A percentile compares a stretch with the other conserved stretches of the same genome.
These are phyloP conservation scores for Oemleria cerasiformis DNA, from an alignment of 306 rosid genomes.

Conservation along the genomic window DNA sequence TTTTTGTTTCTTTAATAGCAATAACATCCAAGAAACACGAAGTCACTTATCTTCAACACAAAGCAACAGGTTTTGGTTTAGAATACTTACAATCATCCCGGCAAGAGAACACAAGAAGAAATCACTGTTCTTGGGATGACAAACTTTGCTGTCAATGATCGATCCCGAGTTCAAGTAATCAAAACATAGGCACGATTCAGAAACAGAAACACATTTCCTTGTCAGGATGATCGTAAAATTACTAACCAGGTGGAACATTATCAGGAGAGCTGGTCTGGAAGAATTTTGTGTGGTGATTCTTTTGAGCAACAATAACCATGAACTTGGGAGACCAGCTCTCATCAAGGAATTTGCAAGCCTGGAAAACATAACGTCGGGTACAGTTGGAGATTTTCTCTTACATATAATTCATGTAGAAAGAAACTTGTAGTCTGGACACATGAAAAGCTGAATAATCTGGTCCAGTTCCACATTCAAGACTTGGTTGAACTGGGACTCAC, in stretches of 20 bases:
- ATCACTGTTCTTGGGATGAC: constrained; percentile 79
- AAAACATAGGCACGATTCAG: not conserved
- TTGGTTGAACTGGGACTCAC: constrained; percentile 81
- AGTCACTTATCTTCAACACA: not conserved
- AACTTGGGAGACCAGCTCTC: constrained; percentile 80
- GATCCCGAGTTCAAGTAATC: constrained; percentile 47
- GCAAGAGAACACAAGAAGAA: constrained; percentile 88
- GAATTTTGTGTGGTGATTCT: constrained; percentile 83
- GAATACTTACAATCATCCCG: constrained; percentile 81
- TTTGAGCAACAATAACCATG: constrained; percentile 73
- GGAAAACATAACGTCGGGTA: not conserved
- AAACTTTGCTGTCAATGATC: constrained; percentile 69
- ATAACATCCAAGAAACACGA: not conserved
- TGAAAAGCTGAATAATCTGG: constrained; percentile 67
- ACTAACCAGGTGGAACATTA: constrained; percentile 78
- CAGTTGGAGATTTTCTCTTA: not conserved
- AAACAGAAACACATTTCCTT: not conserved
- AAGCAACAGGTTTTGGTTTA: not conserved
- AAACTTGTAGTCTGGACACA: not conserved
- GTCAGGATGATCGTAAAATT: not conserved
- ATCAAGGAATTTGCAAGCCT: constrained; percentile 83
- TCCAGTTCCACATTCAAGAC: constrained; percentile 70
- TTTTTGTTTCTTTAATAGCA: constrained; percentile 22
- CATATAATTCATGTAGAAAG: not conserved
- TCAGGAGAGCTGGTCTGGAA: constrained; percentile 61